Evolutionary conservation across 768 basidiomycete genomes (phyloP).

Genomic region (Termitomyces sp.): DNA sequence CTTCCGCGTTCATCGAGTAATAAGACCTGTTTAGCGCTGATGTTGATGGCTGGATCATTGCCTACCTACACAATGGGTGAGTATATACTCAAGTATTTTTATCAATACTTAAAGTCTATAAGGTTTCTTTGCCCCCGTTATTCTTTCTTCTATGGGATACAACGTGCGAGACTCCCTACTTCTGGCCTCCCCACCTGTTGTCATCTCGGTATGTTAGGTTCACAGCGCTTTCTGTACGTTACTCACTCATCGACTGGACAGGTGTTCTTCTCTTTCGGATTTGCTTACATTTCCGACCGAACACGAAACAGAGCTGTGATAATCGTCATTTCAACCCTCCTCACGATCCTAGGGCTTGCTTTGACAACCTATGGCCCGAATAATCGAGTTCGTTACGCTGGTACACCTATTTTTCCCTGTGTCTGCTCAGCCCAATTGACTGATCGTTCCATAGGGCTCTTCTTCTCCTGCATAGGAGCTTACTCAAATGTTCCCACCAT

Average conservation of each 20-base stretch:
- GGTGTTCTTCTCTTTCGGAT: conserved; percentile 31
- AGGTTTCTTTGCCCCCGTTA: conserved; percentile 31
- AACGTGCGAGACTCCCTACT: conserved; percentile 23
- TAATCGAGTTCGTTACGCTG: conserved; percentile 30
- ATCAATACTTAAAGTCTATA: background rate
- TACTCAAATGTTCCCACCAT: conserved; percentile 32
- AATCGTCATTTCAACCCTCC: conserved; percentile 27
- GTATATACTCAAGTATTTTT: background rate
- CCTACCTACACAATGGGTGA: conserved; percentile 33
- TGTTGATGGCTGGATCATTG: conserved; percentile 35
- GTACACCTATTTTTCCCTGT: conserved; percentile 3
- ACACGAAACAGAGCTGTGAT: conserved; percentile 30
- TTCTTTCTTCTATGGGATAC: conserved; percentile 33
- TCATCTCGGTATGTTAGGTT: conserved; percentile 23
- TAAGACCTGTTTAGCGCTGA: conserved; percentile 22
- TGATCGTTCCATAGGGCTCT: conserved; percentile 18
- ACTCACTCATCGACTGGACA: conserved; percentile 9
- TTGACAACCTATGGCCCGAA: conserved; percentile 26
- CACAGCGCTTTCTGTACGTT: background rate
- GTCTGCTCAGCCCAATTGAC: background rate
- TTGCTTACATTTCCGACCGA: conserved; percentile 36
- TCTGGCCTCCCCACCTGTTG: conserved; percentile 33
- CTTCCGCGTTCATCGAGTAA: background rate
- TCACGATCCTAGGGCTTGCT: conserved; percentile 29
- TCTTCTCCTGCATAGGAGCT: conserved; percentile 31